These are phyloP conservation scores for Claviceps paspali DNA, from an alignment of 2,329 filamentous ascomycete genomes.

Conservation along the genomic window DNA sequence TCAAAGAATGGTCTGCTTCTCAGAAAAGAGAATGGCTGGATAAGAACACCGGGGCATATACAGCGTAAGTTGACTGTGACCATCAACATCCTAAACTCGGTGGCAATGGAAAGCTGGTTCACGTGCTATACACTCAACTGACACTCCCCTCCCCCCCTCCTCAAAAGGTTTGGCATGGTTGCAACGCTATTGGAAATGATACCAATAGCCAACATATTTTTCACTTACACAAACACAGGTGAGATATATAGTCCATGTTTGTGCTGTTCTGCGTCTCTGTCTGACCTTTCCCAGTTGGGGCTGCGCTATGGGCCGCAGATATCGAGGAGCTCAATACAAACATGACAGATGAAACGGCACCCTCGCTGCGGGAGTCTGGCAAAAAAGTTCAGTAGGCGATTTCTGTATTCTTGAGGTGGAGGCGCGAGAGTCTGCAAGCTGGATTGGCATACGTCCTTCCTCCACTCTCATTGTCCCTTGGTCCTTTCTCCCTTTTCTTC, in stretches of 20 bases:
- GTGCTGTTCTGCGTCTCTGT: not conserved
- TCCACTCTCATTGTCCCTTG: no score
- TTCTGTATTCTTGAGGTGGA: not conserved
- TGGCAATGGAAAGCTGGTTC: not conserved
- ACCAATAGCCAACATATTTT: constrained; percentile 67
- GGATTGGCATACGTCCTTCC: not conserved
- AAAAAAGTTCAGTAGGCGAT: constrained; percentile 23
- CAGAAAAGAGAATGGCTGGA: constrained; percentile 56
- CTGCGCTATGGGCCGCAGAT: constrained; percentile 87
- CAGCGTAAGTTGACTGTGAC: constrained; percentile 42
- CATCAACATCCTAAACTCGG: not conserved
- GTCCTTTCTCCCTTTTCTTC: not conserved
- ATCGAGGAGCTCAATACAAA: constrained; percentile 45
- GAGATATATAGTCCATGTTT: constrained; percentile 10
- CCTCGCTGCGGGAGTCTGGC: constrained; percentile 31
- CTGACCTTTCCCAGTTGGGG: constrained; percentile 44
- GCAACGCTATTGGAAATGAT: constrained; percentile 74
- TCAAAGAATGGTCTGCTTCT: constrained; percentile 63
- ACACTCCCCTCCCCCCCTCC: not conserved
- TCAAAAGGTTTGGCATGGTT: constrained; percentile 51
- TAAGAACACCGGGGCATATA: constrained; percentile 60
- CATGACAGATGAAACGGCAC: constrained; percentile 36
- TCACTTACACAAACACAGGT: constrained; percentile 78
- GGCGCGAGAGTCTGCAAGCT: not conserved
- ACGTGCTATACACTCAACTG: constrained; percentile 3